Percentiles rank a stretch among this genome's conserved stretches.
Conservation (phyloP, 2,329 filamentous ascomycete genomes). For the Colletotrichum nymphaeae region DNA sequence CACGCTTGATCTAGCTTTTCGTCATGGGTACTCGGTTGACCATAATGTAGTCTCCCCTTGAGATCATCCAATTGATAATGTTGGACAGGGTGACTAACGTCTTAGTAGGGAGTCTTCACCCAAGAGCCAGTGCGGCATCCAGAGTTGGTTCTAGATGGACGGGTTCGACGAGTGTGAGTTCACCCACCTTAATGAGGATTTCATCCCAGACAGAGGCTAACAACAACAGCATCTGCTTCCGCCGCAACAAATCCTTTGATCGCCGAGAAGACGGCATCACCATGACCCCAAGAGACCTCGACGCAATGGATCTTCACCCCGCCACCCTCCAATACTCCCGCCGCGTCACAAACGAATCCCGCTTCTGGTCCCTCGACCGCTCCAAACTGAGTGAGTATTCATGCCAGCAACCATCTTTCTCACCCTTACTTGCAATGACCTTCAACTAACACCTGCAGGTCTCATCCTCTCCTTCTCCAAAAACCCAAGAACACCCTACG, state of each 20-base stretch:
- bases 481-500: constrained; percentile 56
- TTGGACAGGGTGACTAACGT: background rate
- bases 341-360: constrained; percentile 51
- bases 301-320: constrained; percentile 50
- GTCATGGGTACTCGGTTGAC: constrained; percentile 44
- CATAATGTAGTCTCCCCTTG: constrained; percentile 36
- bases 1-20: constrained; percentile 47
- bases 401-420: no score
- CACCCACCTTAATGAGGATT: background rate
- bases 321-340: constrained; percentile 53
- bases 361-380: constrained; percentile 52
- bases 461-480: constrained; percentile 58
- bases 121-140: constrained; percentile 31
- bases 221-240: constrained; percentile 47
- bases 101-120: constrained; percentile 28
- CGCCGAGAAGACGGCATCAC: constrained; percentile 49
- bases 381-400: constrained; percentile 45
- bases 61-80: background rate
- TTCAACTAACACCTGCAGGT: constrained; percentile 41
- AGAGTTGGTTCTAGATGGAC: constrained; percentile 43
- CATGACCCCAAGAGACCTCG: constrained; percentile 48
- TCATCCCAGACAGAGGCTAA: background rate
- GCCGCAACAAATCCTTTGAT: constrained; percentile 45
- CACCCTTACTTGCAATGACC: no score
- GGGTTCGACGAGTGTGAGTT: constrained; percentile 49